Conservation (phyloP, 805 yeast genomes). For the Citeromyces nyonsensis region DNA sequence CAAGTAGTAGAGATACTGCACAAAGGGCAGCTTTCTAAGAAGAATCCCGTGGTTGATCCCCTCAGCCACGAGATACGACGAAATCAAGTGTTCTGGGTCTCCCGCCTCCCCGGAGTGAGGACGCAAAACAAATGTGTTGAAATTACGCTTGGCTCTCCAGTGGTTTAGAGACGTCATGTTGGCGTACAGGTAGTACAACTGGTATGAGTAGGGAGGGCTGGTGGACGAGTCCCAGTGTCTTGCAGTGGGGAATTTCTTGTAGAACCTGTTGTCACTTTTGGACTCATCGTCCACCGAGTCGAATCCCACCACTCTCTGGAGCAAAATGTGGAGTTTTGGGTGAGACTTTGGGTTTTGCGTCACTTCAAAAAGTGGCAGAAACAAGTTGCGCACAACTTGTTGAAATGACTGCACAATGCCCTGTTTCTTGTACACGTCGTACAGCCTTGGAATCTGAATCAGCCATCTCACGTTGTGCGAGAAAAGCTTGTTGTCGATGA, state of each 20-base stretch:
- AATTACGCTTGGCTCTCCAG: conserved; percentile 62
- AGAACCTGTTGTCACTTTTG: conserved; percentile 72
- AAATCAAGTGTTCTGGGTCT: conserved; percentile 90
- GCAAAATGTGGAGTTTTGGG: conserved; percentile 81
- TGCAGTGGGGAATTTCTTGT: conserved; percentile 77
- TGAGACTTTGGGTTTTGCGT: conserved; percentile 70
- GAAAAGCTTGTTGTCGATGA: conserved; percentile 78
- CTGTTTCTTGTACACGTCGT: conserved; percentile 73
- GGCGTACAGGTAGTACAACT: conserved; percentile 77
- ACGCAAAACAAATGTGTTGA: conserved; percentile 82
- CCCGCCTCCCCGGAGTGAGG: conserved; percentile 99
- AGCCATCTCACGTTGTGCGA: conserved; percentile 96
- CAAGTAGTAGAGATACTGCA: conserved; percentile 83
- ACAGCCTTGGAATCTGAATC: conserved; percentile 87
- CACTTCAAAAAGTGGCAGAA: conserved; percentile 83
- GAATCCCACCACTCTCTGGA: conserved; percentile 92
- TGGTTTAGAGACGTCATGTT: conserved; percentile 77
- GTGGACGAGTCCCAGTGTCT: conserved; percentile 58
- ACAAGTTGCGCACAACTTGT: conserved; percentile 65
- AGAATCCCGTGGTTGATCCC: conserved; percentile 93
- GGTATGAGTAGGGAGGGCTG: conserved; percentile 97
- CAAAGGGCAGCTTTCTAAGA: conserved; percentile 84
- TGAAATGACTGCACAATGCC: conserved; percentile 58
- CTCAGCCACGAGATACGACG: conserved; percentile 80
- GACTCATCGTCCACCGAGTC: conserved; percentile 98